These are phyloP conservation scores for Pythium phragmitis DNA, from an alignment of 352 stramenopile genomes.

Conservation along the genomic window DNA sequence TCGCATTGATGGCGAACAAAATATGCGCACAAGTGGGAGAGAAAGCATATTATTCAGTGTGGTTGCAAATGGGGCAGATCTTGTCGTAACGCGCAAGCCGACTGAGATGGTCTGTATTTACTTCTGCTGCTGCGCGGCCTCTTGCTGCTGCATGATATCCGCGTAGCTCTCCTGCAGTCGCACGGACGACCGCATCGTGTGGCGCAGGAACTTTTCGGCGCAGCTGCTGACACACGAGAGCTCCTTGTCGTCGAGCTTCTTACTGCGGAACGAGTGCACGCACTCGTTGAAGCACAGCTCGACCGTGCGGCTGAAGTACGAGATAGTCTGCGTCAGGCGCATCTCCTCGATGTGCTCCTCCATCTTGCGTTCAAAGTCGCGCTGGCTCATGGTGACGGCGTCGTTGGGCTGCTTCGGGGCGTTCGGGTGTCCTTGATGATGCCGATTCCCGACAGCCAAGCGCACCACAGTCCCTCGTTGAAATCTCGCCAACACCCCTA, in stretches of 20 bases:
- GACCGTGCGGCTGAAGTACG: slow-evolving; percentile 89
- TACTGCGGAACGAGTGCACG: slow-evolving; percentile 89
- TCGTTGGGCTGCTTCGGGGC: not conserved
- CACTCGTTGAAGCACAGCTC: slow-evolving; percentile 89
- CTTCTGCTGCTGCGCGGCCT: slow-evolving; percentile 56
- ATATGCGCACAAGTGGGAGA: not conserved
- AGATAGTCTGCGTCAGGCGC: slow-evolving; percentile 87
- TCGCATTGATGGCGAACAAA: too few relatives aligned
- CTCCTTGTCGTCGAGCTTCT: slow-evolving; percentile 90
- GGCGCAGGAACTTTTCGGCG: slow-evolving; percentile 89
- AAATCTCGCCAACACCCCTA: not conserved
- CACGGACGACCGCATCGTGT: slow-evolving; percentile 89
- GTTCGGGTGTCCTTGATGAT: slow-evolving; percentile 3
- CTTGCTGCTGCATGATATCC: slow-evolving; percentile 85
- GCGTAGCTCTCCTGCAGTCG: slow-evolving; percentile 87
- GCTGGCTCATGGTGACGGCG: slow-evolving; percentile 55
- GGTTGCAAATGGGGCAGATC: slow-evolving; percentile 1
- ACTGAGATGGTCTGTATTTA: slow-evolving; percentile 19
- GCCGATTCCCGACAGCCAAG: slow-evolving; percentile 21
- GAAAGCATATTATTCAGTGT: slow-evolving; percentile 22
- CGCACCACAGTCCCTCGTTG: slow-evolving; percentile 24
- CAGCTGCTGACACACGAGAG: slow-evolving; percentile 87
- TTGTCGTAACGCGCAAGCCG: not conserved
- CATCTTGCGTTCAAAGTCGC: slow-evolving; percentile 89
- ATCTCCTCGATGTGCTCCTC: slow-evolving; percentile 91